These are phyloP conservation scores for Suillus placidus DNA, from an alignment of 768 basidiomycete species.

Conservation along the genomic window DNA sequence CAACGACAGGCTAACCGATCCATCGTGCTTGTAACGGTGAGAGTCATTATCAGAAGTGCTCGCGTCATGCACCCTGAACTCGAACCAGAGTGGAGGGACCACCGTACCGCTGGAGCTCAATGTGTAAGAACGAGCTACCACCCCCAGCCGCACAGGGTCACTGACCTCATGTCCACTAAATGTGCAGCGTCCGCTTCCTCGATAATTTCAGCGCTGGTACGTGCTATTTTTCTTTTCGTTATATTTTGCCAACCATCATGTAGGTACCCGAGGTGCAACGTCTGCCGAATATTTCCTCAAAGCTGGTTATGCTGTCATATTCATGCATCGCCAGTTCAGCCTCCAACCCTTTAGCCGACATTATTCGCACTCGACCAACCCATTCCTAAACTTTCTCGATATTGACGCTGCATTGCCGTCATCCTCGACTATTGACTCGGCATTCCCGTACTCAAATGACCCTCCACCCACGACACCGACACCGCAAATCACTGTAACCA, in stretches of 20 bases:
- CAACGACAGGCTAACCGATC: conserved; percentile 67
- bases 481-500: conserved; percentile 65
- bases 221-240: conserved; percentile 23
- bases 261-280: conserved; percentile 94
- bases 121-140: conserved; percentile 68
- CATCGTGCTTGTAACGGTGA: conserved; percentile 93
- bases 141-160: conserved; percentile 15
- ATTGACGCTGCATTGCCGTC: conserved; percentile 43
- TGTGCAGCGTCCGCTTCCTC: conserved; percentile 89
- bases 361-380: conserved; percentile 97
- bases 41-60: conserved; percentile 29
- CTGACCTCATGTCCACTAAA: conserved; percentile 25
- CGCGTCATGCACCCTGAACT: conserved; percentile 15
- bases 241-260: conserved; percentile 2
- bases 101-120: conserved; percentile 98
- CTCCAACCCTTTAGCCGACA: conserved; percentile 97
- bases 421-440: conserved; percentile 21
- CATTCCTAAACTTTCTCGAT: conserved; percentile 93
- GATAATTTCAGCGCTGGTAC: conserved; percentile 98
- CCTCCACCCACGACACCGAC: conserved; percentile 25
- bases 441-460: conserved; percentile 35
- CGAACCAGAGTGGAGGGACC: conserved; percentile 88
- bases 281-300: conserved; percentile 98
- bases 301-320: conserved; percentile 95
- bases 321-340: conserved; percentile 98